Evolutionary conservation across 306 rosid genomes (phyloP).

Genomic region (Dalbergia cultrata): DNA sequence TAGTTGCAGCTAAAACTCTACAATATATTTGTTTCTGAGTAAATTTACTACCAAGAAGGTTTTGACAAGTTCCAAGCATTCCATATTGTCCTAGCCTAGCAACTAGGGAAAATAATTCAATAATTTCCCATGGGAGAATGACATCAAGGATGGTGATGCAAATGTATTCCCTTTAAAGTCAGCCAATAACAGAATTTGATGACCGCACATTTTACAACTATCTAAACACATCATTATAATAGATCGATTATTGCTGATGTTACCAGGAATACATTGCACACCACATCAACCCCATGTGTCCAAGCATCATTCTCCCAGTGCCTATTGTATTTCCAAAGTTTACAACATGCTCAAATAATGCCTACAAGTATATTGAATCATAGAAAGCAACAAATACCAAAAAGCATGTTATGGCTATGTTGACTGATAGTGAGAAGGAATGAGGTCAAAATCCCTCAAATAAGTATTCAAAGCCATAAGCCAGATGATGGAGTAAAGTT

Average conservation of each 20-base stretch:
- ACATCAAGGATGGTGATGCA: neutral
- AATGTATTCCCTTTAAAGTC: neutral
- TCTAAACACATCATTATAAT: neutral
- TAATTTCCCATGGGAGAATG: slow-evolving; percentile 30
- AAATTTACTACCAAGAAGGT: slow-evolving; percentile 20
- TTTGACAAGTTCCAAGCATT: slow-evolving; percentile 41
- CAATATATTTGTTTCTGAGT: neutral
- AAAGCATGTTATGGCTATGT: slow-evolving; percentile 9
- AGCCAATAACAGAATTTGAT: slow-evolving; percentile 1
- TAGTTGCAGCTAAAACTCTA: slow-evolving; percentile 18
- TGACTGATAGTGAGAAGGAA: neutral
- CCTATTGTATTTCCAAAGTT: slow-evolving; percentile 17
- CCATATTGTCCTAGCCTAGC: slow-evolving; percentile 3
- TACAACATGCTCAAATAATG: slow-evolving; percentile 1
- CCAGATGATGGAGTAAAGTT: slow-evolving; percentile 10
- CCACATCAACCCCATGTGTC: slow-evolving; percentile 14
- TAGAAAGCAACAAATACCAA: neutral
- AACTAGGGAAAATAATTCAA: slow-evolving; percentile 21
- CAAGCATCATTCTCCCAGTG: slow-evolving; percentile 9
- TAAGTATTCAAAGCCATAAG: neutral
- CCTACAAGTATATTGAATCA: slow-evolving; percentile 5
- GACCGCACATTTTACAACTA: neutral
- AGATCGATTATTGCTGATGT: neutral
- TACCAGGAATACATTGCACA: neutral
- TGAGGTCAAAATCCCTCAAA: neutral